Evolutionary conservation across 306 rosid genomes (phyloP).

Genomic region (Ceratonia siliqua): DNA sequence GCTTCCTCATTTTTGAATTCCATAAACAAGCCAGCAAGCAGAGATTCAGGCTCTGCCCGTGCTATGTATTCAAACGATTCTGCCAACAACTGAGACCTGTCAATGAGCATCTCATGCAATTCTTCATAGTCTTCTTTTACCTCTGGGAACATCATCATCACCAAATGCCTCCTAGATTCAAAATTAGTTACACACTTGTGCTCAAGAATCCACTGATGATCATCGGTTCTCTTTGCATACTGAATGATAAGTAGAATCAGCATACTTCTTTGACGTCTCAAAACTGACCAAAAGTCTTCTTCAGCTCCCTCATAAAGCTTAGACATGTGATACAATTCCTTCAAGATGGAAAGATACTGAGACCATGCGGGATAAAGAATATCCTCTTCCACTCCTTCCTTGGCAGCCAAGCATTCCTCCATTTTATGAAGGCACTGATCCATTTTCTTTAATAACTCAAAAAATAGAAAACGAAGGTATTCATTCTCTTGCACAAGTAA

Average conservation of each 20-base stretch:
- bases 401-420: slow-evolving; percentile 44
- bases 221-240: slow-evolving; percentile 68
- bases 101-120: slow-evolving; percentile 95
- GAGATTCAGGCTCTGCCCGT: slow-evolving; percentile 64
- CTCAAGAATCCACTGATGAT: slow-evolving; percentile 76
- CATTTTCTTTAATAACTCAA: slow-evolving; percentile 54
- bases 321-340: slow-evolving; percentile 63
- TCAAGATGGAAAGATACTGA: slow-evolving; percentile 78
- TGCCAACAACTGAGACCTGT: slow-evolving; percentile 78
- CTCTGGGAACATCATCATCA: slow-evolving; percentile 89
- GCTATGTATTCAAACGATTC: slow-evolving; percentile 87
- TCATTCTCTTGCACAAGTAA: slow-evolving; percentile 52
- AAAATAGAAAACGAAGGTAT: slow-evolving; percentile 42
- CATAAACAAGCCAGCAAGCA: slow-evolving; percentile 81
- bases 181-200: slow-evolving; percentile 70
- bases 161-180: slow-evolving; percentile 85
- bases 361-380: slow-evolving; percentile 59
- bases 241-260: slow-evolving; percentile 54
- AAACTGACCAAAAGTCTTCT: slow-evolving; percentile 54
- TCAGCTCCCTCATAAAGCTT: slow-evolving; percentile 64
- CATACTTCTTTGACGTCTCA: slow-evolving; percentile 51
- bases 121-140: slow-evolving; percentile 87
- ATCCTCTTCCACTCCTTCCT: slow-evolving; percentile 45
- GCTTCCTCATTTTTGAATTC: slow-evolving; percentile 98
- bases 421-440: slow-evolving; percentile 57